Percentiles rank a stretch among this genome's conserved stretches.
These are phyloP conservation scores for Nicotiana undulata DNA, from an alignment of 257 asterid species.

Conservation along the genomic window DNA sequence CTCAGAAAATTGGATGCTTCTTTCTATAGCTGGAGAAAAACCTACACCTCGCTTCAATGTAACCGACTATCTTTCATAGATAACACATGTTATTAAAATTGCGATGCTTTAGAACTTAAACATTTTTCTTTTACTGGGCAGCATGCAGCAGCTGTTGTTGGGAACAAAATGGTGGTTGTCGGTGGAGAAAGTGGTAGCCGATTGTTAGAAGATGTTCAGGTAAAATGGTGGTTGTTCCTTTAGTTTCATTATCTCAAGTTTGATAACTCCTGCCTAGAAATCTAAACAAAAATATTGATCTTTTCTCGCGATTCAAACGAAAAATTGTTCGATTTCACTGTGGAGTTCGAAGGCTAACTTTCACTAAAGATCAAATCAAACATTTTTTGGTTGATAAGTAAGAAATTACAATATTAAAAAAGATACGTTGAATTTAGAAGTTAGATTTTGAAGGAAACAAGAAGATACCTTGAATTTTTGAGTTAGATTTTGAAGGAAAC, in stretches of 20 bases:
- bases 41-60: slow-evolving; percentile 88
- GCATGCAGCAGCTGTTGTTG: slow-evolving; percentile 98
- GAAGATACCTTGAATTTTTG: no score
- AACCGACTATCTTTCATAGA: slow-evolving; percentile 12
- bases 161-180: slow-evolving; percentile 95
- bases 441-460: no score
- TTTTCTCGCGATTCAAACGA: neutral
- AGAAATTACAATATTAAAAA: neutral
- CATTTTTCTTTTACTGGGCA: slow-evolving; percentile 26
- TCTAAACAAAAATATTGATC: neutral
- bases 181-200: slow-evolving; percentile 90
- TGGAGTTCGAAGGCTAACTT: neutral
- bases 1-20: slow-evolving; percentile 96
- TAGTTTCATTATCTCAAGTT: neutral
- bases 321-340: neutral
- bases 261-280: neutral
- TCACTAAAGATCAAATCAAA: neutral
- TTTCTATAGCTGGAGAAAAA: slow-evolving; percentile 74
- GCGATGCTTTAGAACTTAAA: neutral
- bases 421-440: no score
- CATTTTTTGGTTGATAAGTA: neutral
- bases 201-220: slow-evolving; percentile 93
- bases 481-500: neutral
- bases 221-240: slow-evolving; percentile 13
- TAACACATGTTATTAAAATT: neutral